phyloP scores from a whole-genome alignment of 2,329 filamentous ascomycete genomes.

The Trichoderma hamatum region DNA sequence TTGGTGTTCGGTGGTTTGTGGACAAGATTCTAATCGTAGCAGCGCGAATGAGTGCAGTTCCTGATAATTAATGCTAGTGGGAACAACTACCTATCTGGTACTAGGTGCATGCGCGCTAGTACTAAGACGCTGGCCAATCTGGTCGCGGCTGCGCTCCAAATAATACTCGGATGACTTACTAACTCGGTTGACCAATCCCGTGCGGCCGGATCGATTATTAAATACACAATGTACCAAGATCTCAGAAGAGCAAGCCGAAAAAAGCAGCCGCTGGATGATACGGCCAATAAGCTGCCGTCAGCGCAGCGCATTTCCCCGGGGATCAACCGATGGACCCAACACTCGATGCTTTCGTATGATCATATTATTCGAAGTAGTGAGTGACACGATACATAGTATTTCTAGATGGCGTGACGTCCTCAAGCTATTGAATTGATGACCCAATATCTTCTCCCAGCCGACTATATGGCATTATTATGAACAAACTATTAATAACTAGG shows the following conservation, averaged over 20 bases:
- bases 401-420: not conserved
- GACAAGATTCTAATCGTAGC: conserved; percentile 35
- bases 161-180: conserved; percentile 28
- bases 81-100: conserved; percentile 16
- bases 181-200: not conserved
- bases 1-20: conserved; percentile 23
- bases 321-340: not conserved
- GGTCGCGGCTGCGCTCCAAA: not conserved
- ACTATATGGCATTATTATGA: not conserved
- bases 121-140: not conserved
- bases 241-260: not conserved
- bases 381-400: not conserved
- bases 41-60: conserved; percentile 22
- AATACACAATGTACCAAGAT: not conserved
- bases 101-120: not conserved
- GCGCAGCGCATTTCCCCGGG: not conserved
- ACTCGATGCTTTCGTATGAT: not conserved
- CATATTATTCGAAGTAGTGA: not conserved
- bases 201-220: not conserved
- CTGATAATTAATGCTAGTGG: conserved; percentile 23
- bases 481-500: not conserved
- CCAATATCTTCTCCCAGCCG: not conserved
- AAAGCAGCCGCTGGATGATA: no score
- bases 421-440: not conserved
- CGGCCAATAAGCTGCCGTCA: not conserved